Evolutionary conservation across 1,139 yeast species (phyloP), one percentile per base, ranked within the genome.

Genomic region (Saccharomyces hybrid): DNA sequence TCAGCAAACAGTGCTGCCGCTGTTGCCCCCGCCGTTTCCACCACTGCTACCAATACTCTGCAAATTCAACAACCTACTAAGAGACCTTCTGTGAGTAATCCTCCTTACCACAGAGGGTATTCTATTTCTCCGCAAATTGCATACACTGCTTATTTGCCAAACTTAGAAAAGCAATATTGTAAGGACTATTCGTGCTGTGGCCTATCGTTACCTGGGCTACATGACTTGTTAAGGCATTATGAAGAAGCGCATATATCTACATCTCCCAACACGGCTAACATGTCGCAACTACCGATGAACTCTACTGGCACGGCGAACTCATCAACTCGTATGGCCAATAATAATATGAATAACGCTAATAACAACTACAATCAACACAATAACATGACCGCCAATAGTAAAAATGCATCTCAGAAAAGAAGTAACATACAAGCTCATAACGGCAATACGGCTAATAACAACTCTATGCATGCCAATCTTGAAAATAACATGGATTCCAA

Each of bases 161-260:
- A 88, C 66, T 76, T 93, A 58, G 99, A 93, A 72, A 96, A 96
- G 9, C 91, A 91, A 71, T 93, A 91, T 72, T 93, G 99, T 71
- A 88, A 88, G 71, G 99, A 93, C 73, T 93, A 93, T 72, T 84
- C 91, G 56, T 93, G 99, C 71, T 93, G 99, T 74, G 99, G 98
- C 32, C 86, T 88, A 69, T 76, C 86, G 47, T 78, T 95, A 56
- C 98, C 98, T 34, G 91, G 96, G 11, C 76, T 93, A 61, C 99
- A 93, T 71, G 99, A 93, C 71, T 77, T 93, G 60, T 78, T 93
- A 61, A 83, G 95, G 64, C 99, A 93, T 70, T 95, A 93, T 69
- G 99, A 95, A 71, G 98, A 93, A 71, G 91, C 95, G 47, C 99
- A 93, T 71, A 91, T 91, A 60, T 81, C 87, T 54, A 87, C 88